Evolutionary conservation across 305 asterid species (phyloP), one percentile per base, ranked within the genome.

Genomic region (Vinca major): DNA sequence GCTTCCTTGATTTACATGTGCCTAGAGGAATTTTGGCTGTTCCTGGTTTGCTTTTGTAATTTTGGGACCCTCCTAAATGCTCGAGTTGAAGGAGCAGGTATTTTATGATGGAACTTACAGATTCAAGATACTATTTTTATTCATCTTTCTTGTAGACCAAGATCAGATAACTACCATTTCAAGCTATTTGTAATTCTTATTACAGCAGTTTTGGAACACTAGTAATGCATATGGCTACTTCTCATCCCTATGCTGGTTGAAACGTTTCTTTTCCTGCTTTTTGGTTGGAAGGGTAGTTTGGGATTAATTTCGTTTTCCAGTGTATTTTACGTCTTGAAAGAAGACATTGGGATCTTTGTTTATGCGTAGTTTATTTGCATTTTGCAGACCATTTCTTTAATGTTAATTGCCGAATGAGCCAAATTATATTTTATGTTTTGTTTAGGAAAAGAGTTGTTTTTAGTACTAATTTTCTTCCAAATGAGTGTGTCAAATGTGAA

Each of bases 41-140:
- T 57, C 39, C 67, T 44, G 69, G 7, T 12, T 67, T 51, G 7
- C 45, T n/a, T 9, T 16, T 14, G 58, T 7, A 61, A 26, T 40
- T 67, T 41, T 20, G 57, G 44, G 37, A 37, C 56, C 63, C 33
- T 45, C 36, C 43, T 53, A 47, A 12, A 64, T 62, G 70, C 47
- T 64, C 39, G 65, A 48, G n/a, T 44, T 13, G 44, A 14, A 26
- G 51, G 54, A 13, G 43, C 14, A 52, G 11, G 11, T 54, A 43
- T 53, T 26, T 48, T 11, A 1, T 14, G 10, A 14, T 47, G 70
- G 7, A 10, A 48, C 62, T 48, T 56, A 9, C 13, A 20, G 47
- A 58, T 39, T 66, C 26, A 49, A 48, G n/a, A 39, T 11, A 49
- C n/a, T 2, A 4, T 40, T 47, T 13, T 14, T 39, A 16, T 20